phyloP scores from a whole-genome alignment of 805 yeast genomes.

The Aciculoconidium aculeatum region DNA sequence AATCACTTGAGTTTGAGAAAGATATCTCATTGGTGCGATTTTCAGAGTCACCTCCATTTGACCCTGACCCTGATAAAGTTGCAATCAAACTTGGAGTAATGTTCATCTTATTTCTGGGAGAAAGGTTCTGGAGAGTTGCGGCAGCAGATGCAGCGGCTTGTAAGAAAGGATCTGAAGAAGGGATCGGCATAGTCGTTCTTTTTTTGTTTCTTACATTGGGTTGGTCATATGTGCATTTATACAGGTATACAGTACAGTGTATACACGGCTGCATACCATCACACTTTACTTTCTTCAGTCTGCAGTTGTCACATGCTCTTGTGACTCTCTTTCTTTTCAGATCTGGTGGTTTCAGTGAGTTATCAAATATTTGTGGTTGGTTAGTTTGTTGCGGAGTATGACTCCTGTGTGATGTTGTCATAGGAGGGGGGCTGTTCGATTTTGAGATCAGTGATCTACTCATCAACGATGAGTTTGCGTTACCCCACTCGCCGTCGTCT shows the following conservation, averaged over 20 bases:
- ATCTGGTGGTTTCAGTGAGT: slow-evolving; percentile 11
- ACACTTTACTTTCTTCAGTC: slow-evolving; percentile 73
- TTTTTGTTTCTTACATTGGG: slow-evolving; percentile 56
- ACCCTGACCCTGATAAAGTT: slow-evolving; percentile 2
- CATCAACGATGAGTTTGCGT: too few relatives aligned
- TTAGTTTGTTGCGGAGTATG: background rate
- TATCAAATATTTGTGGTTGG: too few relatives aligned
- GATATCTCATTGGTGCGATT: slow-evolving; percentile 1
- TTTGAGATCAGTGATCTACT: background rate
- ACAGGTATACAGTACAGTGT: slow-evolving; percentile 82
- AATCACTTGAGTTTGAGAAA: too few relatives aligned
- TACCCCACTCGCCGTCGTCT: too few relatives aligned
- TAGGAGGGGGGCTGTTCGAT: background rate
- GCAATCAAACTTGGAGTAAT: slow-evolving; percentile 5
- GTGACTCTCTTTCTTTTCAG: slow-evolving; percentile 59
- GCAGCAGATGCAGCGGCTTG: slow-evolving; percentile 11
- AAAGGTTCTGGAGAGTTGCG: slow-evolving; percentile 12
- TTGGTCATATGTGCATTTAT: slow-evolving; percentile 79
- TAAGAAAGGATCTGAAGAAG: slow-evolving; percentile 16
- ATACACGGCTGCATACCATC: slow-evolving; percentile 76
- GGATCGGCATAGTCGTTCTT: slow-evolving; percentile 24
- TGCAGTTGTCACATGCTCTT: slow-evolving; percentile 71
- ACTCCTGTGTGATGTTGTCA: background rate
- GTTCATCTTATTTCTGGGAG: slow-evolving; percentile 6
- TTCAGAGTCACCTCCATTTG: background rate